Evolutionary conservation across 306 rosid genomes (phyloP), one percentile per base, ranked within the genome.

Genomic region (Cicer bijugum): DNA sequence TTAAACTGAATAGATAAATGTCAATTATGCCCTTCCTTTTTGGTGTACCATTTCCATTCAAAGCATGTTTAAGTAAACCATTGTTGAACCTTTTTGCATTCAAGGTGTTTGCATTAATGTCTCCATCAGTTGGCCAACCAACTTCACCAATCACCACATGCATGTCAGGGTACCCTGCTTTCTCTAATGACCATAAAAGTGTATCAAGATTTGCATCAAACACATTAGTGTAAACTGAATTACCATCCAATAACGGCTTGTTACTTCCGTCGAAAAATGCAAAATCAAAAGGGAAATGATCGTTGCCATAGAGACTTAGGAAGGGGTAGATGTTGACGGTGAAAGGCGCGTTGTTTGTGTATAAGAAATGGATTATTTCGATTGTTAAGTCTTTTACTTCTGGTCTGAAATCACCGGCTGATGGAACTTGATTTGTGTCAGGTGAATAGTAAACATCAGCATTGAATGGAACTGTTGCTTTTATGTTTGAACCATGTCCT

Each of bases 391-490:
- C 96, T 67, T 85, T 72, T 12, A 91, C 66, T 47, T 88, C 92
- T 5, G 97, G 88, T 35, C 96, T 79, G 83, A 94, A 94, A 64
- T 91, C 95, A 2, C 98, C 98, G 0, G 97, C 93, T 12, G 98
- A 89, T 45, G 98, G 98, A 17, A 88, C 91, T 11, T 83, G 92
- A 80, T 94, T 82, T 44, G 92, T 82, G 28, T 82, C 95, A 1
- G 97, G 97, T 40, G 98, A 91, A 81, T 69, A 80, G 80, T 94
- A 94, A 58, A 87, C 76, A 83, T 94, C 98, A 6, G 98, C 95
- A 77, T 94, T 94, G 88, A 94, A 88, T n/a, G 98, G 97, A 53
- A 94, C 92, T 4, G 97, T 94, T 69, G 80, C 89, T 82, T 94
- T 94, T 63, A 94, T 87, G 72, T 80, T 80, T 64, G 86, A 75